Conservation (phyloP, 2,329 filamentous ascomycete genomes). For the Whalleya microplaca region DNA sequence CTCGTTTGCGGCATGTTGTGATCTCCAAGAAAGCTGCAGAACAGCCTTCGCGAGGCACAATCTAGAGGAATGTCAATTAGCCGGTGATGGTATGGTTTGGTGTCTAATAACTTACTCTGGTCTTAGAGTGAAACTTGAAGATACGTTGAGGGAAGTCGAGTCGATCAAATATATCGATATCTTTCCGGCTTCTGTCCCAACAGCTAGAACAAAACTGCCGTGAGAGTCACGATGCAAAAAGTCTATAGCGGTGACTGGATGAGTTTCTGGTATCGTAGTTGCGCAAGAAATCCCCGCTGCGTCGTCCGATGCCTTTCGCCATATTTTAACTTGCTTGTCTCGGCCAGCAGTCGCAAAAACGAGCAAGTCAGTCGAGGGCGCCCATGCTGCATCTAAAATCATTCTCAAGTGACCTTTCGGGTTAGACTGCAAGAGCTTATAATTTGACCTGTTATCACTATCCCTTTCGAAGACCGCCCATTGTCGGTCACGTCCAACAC, state of each 20-base stretch:
- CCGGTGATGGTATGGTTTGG: neutral
- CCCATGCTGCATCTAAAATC: constrained; percentile 90
- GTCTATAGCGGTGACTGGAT: constrained; percentile 72
- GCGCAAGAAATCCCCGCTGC: constrained; percentile 52
- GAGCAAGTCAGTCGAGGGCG: constrained; percentile 52
- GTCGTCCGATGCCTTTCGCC: constrained; percentile 45
- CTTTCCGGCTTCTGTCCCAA: constrained; percentile 60
- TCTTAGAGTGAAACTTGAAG: constrained; percentile 40
- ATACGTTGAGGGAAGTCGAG: constrained; percentile 42
- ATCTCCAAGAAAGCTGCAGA: constrained; percentile 72
- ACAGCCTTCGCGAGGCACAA: constrained; percentile 66
- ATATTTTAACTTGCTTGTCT: constrained; percentile 82
- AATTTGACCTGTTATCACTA: constrained; percentile 43
- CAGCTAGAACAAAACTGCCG: constrained; percentile 50
- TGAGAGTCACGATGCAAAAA: constrained; percentile 51
- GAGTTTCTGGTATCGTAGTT: constrained; percentile 56
- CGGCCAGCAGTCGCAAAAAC: constrained; percentile 86
- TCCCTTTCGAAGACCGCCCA: constrained; percentile 79
- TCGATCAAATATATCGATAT: constrained; percentile 49
- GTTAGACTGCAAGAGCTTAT: constrained; percentile 65
- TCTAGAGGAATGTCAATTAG: constrained; percentile 38
- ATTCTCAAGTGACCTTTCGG: constrained; percentile 88
- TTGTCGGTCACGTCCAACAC: constrained; percentile 87
- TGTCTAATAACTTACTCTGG: constrained; percentile 43
- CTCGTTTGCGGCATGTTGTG: constrained; percentile 42